Evolutionary conservation across 192 early-diverging fungal species (phyloP), one percentile per base, ranked within the genome.

Genomic region (Gamsiella multidivaricata): DNA sequence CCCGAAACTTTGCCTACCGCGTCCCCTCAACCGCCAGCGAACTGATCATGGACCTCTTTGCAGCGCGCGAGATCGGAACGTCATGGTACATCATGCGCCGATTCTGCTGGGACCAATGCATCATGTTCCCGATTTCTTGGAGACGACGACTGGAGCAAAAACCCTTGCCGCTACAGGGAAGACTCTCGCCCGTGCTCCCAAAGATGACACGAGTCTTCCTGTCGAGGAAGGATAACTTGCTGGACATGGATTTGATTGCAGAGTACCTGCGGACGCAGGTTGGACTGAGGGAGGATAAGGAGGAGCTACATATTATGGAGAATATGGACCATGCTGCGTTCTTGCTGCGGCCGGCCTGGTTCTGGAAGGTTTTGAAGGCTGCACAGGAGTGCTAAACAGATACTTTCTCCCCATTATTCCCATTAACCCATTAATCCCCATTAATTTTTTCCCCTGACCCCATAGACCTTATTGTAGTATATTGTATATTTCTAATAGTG

Each of bases 1-100:
- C 87, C 22, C 88, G 83, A 58, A 92, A 93, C 62, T 88, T 88
- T 70, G 74, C 83, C 9, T 81, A 85, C 51, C 57, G 87, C 26
- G 39, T 54, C 2, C 87, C 87, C 2, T 49, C 50, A 3, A 68
- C 68, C 14, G 67, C 75, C 2, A 62, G 65, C 17, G 65, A 78
- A n/a, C n/a, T 78, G 31, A 45, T 78, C 33, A 78, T 78, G 66
- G 65, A 68, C 28, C 41, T 68, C 7, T 78, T 78, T 64, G 74
- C 74, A 18, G 74, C 74, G 3, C 58, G 74, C 2, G 74, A 78
- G 43, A 69, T 78, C 9, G 74, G 74, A 8, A 78, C 74, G 14
- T 78, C 74, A 2, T 78, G 74, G 74, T 78, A 58, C 37, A 78
- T 78, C 22, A 78, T 69, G 74, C 74, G 74, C 7, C 65, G 74